phyloP scores from a whole-genome alignment of 495 filamentous ascomycete species.

The Lentithecium fluviatile region DNA sequence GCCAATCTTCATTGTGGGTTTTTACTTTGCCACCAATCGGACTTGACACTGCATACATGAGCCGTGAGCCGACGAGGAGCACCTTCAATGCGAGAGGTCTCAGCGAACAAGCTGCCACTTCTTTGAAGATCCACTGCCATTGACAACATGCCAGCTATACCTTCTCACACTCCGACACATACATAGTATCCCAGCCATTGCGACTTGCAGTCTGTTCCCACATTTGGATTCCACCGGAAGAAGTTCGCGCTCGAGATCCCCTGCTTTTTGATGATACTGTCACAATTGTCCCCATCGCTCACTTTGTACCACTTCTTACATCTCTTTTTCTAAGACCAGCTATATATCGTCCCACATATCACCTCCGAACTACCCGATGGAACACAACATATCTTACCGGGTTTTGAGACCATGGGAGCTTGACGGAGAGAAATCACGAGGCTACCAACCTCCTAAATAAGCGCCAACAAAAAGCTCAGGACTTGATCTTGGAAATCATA shows the following conservation, averaged over 20 bases:
- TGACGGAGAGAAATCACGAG: too few species aligned
- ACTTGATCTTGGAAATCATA: too few species aligned
- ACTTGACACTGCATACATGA: background rate
- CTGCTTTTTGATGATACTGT: conserved; percentile 4
- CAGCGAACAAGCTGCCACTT: background rate
- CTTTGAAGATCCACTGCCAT: background rate
- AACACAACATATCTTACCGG: too few species aligned
- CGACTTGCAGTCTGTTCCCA: conserved; percentile 2
- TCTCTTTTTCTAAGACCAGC: background rate
- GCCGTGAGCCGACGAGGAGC: conserved; percentile 1
- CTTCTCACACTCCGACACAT: conserved; percentile 3
- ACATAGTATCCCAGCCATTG: conserved; percentile 4
- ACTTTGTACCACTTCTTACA: conserved; percentile 4
- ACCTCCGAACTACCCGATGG: too few species aligned
- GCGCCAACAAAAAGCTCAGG: too few species aligned
- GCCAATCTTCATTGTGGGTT: conserved; percentile 2
- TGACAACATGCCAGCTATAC: background rate
- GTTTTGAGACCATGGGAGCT: too few species aligned
- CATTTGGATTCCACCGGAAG: conserved; percentile 2
- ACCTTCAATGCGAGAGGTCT: background rate
- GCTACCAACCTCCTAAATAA: too few species aligned
- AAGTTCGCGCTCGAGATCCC: conserved; percentile 2
- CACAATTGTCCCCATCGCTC: conserved; percentile 4
- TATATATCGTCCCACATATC: too few species aligned
- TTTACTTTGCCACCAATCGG: background rate